phyloP scores from a whole-genome alignment of 108 stramenopile species.

The Conticribra guillardii region DNA sequence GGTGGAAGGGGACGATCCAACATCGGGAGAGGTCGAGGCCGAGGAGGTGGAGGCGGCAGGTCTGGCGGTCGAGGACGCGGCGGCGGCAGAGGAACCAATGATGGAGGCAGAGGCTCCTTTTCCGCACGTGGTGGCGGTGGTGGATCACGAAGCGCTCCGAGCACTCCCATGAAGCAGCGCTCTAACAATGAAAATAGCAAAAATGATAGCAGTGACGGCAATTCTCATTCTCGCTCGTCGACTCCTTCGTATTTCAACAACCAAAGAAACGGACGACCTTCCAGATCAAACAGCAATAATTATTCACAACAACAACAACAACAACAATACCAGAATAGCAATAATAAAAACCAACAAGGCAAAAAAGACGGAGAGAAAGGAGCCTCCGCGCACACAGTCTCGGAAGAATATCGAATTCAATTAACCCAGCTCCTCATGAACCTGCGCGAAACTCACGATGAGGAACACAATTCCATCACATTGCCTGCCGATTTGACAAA shows the following conservation, averaged over 20 bases:
- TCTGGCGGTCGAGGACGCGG: conserved; percentile 13
- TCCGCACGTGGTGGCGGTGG: conserved; percentile 4
- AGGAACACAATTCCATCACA: conserved; percentile 35
- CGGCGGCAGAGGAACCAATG: neutral
- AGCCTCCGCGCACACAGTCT: conserved; percentile 67
- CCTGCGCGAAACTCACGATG: conserved; percentile 56
- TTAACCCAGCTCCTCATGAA: conserved; percentile 58
- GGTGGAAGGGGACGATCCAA: conserved; percentile 9
- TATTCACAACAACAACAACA: neutral
- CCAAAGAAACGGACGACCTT: neutral
- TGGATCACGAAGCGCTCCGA: conserved; percentile 17
- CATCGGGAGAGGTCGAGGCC: conserved; percentile 3
- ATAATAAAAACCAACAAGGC: neutral
- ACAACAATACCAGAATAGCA: neutral
- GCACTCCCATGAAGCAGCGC: conserved; percentile 9
- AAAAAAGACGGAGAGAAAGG: conserved; percentile 72
- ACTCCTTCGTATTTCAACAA: no score
- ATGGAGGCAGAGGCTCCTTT: neutral
- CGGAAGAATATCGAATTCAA: conserved; percentile 65
- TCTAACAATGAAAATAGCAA: neutral
- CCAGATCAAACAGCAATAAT: neutral
- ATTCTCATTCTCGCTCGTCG: conserved; percentile 1
- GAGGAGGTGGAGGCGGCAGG: conserved; percentile 14
- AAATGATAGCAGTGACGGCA: conserved; percentile 1
- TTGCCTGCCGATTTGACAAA: conserved; percentile 74